Evolutionary conservation across 2,329 filamentous ascomycete genomes (phyloP).

Genomic region (Claviceps maximensis): DNA sequence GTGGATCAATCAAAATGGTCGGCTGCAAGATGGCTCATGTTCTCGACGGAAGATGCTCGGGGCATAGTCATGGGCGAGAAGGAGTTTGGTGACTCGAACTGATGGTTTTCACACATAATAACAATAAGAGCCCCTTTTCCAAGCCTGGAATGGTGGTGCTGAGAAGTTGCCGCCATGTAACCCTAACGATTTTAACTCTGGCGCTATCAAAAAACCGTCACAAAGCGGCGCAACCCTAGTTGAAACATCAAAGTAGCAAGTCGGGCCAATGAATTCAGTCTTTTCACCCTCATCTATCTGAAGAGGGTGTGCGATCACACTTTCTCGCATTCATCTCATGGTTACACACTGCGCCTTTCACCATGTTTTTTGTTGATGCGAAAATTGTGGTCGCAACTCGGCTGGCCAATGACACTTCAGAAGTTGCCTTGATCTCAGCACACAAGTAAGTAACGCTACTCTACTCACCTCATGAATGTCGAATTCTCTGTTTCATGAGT

Average conservation of each 20-base stretch:
- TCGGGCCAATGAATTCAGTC: not conserved
- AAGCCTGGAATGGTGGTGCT: slow-evolving; percentile 2
- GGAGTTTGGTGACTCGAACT: slow-evolving; percentile 1
- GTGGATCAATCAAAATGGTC: slow-evolving; percentile 1
- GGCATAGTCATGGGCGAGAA: not conserved
- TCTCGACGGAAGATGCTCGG: not conserved
- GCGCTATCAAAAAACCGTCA: not conserved
- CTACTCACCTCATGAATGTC: not conserved
- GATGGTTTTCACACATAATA: slow-evolving; percentile 3
- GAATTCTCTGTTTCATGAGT: not conserved
- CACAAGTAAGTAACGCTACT: not conserved
- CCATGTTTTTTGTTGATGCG: not conserved
- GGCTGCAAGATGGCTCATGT: not conserved
- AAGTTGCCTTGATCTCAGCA: not conserved
- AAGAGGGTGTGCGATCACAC: not conserved
- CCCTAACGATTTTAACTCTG: slow-evolving; percentile 5
- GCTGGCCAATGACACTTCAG: not conserved
- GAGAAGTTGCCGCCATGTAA: slow-evolving; percentile 8
- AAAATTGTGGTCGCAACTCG: not conserved
- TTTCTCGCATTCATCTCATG: not conserved
- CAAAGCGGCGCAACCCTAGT: slow-evolving; percentile 1
- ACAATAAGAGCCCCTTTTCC: not conserved
- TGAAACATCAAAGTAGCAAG: not conserved
- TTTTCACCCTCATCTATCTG: not conserved
- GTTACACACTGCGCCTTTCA: not conserved